Percentiles rank a stretch among this genome's conserved stretches.
These are phyloP conservation scores for Alternaria metachromatica DNA, from an alignment of 2,329 filamentous ascomycete genomes.

Conservation along the genomic window DNA sequence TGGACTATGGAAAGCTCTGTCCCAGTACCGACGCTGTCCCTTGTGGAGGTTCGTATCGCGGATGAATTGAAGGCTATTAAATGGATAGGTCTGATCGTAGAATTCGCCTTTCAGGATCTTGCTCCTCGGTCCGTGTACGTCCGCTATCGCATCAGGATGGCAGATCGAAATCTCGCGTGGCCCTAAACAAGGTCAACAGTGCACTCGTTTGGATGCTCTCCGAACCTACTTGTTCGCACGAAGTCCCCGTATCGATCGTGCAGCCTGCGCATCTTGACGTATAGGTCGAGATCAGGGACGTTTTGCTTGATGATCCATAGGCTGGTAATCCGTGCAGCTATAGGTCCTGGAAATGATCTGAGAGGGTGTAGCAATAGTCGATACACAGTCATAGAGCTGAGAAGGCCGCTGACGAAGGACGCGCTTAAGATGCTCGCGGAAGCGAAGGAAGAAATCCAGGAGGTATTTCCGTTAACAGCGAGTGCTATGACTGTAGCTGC, in stretches of 20 bases:
- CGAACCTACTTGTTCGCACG: conserved; percentile 26
- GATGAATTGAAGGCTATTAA: conserved; percentile 28
- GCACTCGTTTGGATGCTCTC: background rate
- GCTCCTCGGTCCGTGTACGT: conserved; percentile 25
- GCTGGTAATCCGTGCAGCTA: background rate
- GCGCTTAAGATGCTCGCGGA: background rate
- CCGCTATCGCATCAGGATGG: conserved; percentile 25
- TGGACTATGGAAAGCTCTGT: conserved; percentile 32
- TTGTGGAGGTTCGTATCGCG: conserved; percentile 30
- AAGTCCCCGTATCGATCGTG: conserved; percentile 26
- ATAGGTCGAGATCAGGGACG: conserved; percentile 13
- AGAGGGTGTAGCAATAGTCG: conserved; percentile 6
- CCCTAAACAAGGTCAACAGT: conserved; percentile 1
- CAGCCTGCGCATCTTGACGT: conserved; percentile 16
- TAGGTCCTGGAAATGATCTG: background rate
- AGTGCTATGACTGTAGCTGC: background rate
- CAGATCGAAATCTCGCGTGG: conserved; percentile 33
- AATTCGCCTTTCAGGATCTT: conserved; percentile 33
- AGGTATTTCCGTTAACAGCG: background rate
- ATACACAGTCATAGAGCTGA: conserved; percentile 14
- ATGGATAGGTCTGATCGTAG: conserved; percentile 28
- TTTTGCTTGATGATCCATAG: background rate
- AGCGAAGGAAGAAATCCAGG: background rate
- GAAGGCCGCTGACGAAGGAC: conserved; percentile 1
- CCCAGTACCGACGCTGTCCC: conserved; percentile 33